Evolutionary conservation across 805 yeast species (phyloP).

Genomic region (Candida schatavii): DNA sequence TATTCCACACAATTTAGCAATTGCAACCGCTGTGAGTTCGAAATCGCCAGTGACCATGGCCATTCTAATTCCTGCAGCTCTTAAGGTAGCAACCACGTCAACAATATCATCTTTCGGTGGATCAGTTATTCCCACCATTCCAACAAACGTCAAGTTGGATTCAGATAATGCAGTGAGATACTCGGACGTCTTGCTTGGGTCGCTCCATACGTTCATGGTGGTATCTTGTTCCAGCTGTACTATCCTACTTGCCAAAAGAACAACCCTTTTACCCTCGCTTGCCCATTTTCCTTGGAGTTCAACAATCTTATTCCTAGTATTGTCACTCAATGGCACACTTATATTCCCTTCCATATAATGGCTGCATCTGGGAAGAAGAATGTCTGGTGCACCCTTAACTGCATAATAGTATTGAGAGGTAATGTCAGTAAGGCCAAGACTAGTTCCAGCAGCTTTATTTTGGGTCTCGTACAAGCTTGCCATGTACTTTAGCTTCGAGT

Average conservation of each 20-base stretch:
- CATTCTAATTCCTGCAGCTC: conserved; percentile 39
- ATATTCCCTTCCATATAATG: conserved; percentile 15
- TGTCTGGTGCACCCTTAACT: conserved; percentile 49
- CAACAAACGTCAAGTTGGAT: conserved; percentile 26
- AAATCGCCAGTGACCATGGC: conserved; percentile 54
- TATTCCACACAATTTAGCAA: conserved; percentile 44
- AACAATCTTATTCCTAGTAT: conserved; percentile 15
- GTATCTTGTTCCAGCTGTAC: conserved; percentile 10
- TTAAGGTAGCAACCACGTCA: conserved; percentile 28
- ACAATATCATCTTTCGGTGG: conserved; percentile 40
- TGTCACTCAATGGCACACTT: conserved; percentile 15
- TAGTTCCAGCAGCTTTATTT: conserved; percentile 1
- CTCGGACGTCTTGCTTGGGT: conserved; percentile 1
- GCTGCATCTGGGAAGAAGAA: conserved; percentile 30
- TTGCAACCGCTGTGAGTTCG: conserved; percentile 49
- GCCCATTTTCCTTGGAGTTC: conserved; percentile 35
- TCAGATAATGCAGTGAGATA: background rate
- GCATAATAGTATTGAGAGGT: conserved; percentile 18
- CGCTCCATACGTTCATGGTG: no score
- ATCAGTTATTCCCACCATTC: conserved; percentile 42
- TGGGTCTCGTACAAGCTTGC: conserved; percentile 25
- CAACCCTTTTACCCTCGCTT: conserved; percentile 33
- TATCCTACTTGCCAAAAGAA: conserved; percentile 24
- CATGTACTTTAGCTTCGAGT: conserved; percentile 47
- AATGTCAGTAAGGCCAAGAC: conserved; percentile 9